Conservation (phyloP, 768 basidiomycete species). For the Cyathus striatus region DNA sequence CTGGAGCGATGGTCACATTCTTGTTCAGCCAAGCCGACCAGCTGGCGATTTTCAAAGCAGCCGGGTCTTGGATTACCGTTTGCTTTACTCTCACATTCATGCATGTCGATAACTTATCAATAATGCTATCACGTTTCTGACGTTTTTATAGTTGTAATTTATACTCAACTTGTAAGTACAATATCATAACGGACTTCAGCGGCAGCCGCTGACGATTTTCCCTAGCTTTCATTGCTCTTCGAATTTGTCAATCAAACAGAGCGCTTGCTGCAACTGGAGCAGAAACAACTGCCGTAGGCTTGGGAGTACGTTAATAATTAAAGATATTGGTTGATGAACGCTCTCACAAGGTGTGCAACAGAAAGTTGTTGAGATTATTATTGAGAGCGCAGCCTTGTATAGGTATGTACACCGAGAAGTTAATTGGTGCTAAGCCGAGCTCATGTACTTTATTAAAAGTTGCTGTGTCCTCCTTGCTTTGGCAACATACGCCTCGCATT, state of each 20-base stretch:
- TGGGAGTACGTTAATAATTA: background rate
- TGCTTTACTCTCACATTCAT: conserved; percentile 14
- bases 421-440: background rate
- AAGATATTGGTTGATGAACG: conserved; percentile 1
- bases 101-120: conserved; percentile 4
- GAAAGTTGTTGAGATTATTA: conserved; percentile 17
- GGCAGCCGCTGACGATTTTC: background rate
- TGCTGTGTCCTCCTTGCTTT: conserved; percentile 10
- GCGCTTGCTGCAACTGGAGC: conserved; percentile 6
- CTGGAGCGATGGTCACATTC: conserved; percentile 11
- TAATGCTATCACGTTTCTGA: background rate
- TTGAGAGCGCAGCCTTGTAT: conserved; percentile 14
- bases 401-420: conserved; percentile 6
- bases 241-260: conserved; percentile 9
- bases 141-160: conserved; percentile 11
- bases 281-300: conserved; percentile 1
- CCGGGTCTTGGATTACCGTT: conserved; percentile 14
- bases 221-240: conserved; percentile 14
- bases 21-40: conserved; percentile 12
- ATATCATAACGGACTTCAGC: background rate
- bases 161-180: conserved; percentile 10
- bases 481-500: conserved; percentile 10
- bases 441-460: conserved; percentile 3
- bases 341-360: no score
- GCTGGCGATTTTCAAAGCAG: conserved; percentile 14